Evolutionary conservation across 805 yeast genomes (phyloP).

Genomic region (Kazachstania taianensis): DNA sequence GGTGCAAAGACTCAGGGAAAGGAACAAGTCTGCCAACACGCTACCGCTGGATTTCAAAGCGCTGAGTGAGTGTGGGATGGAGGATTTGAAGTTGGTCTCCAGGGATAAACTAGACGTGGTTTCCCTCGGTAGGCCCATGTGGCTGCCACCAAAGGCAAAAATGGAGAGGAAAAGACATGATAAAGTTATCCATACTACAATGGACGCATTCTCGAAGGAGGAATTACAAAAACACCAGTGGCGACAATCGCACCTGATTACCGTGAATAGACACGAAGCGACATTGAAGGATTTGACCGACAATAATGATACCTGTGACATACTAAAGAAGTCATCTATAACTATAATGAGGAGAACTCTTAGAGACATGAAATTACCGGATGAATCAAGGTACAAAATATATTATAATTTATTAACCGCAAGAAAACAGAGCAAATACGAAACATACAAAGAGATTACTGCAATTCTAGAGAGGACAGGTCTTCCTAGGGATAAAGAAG

Average conservation of each 20-base stretch:
- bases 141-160: slow-evolving; percentile 55
- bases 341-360: slow-evolving; percentile 10
- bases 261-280: neutral
- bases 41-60: slow-evolving; percentile 30
- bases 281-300: neutral
- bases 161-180: slow-evolving; percentile 46
- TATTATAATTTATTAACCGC: slow-evolving; percentile 12
- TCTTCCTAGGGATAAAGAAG: slow-evolving; percentile 24
- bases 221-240: slow-evolving; percentile 1
- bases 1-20: slow-evolving; percentile 26
- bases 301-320: too few relatives aligned
- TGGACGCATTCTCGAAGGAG: neutral
- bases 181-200: slow-evolving; percentile 6
- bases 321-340: neutral
- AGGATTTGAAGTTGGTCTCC: slow-evolving; percentile 50
- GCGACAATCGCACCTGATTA: neutral
- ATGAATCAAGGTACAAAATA: slow-evolving; percentile 12
- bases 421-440: neutral
- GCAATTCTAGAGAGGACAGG: slow-evolving; percentile 13
- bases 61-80: slow-evolving; percentile 34
- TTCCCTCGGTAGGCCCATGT: slow-evolving; percentile 54
- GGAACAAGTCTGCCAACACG: slow-evolving; percentile 25
- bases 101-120: slow-evolving; percentile 44
- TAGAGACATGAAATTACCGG: slow-evolving; percentile 21
- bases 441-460: neutral